Conservation (phyloP, 495 filamentous ascomycete species). For the Talaromyces trachyspermus region DNA sequence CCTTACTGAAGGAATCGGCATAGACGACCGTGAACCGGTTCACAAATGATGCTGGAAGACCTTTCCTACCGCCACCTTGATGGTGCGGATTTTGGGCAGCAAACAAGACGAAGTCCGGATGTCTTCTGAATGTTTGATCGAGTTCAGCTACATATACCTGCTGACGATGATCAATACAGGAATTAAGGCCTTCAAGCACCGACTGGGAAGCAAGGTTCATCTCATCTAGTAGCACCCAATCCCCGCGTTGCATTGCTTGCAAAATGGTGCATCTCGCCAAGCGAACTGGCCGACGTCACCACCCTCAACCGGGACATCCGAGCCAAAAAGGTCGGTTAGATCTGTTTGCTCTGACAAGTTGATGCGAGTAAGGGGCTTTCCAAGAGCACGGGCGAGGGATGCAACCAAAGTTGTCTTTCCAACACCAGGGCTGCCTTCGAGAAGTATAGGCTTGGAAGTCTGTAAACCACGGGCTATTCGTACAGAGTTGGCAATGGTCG, state of each 20-base stretch:
- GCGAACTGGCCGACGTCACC: slow-evolving; percentile 78
- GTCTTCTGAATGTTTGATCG: slow-evolving; percentile 83
- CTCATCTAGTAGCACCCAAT: slow-evolving; percentile 96
- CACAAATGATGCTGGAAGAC: slow-evolving; percentile 89
- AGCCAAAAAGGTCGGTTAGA: slow-evolving; percentile 93
- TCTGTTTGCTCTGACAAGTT: slow-evolving; percentile 98
- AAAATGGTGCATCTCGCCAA: slow-evolving; percentile 96
- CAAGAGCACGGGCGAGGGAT: slow-evolving; percentile 70
- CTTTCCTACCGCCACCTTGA: slow-evolving; percentile 93
- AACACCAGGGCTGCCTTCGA: slow-evolving; percentile 94
- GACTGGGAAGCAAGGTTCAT: slow-evolving; percentile 99
- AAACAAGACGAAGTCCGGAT: slow-evolving; percentile 85
- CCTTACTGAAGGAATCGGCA: slow-evolving; percentile 73
- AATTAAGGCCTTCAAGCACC: slow-evolving; percentile 93
- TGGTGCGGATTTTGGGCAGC: slow-evolving; percentile 97
- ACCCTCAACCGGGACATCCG: slow-evolving; percentile 90
- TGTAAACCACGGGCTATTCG: slow-evolving; percentile 86
- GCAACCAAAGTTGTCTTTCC: slow-evolving; percentile 92
- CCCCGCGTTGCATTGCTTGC: slow-evolving; percentile 87
- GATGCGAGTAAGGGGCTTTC: slow-evolving; percentile 78
- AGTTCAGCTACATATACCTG: slow-evolving; percentile 94
- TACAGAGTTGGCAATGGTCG: slow-evolving; percentile 83
- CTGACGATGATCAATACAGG: slow-evolving; percentile 93
- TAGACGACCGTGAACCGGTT: slow-evolving; percentile 98
- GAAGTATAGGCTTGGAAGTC: slow-evolving; percentile 77